Percentiles rank a stretch among this genome's conserved stretches.
Conservation (phyloP, 2,329 filamentous ascomycete genomes). For the Ophiostoma angusticollis region DNA sequence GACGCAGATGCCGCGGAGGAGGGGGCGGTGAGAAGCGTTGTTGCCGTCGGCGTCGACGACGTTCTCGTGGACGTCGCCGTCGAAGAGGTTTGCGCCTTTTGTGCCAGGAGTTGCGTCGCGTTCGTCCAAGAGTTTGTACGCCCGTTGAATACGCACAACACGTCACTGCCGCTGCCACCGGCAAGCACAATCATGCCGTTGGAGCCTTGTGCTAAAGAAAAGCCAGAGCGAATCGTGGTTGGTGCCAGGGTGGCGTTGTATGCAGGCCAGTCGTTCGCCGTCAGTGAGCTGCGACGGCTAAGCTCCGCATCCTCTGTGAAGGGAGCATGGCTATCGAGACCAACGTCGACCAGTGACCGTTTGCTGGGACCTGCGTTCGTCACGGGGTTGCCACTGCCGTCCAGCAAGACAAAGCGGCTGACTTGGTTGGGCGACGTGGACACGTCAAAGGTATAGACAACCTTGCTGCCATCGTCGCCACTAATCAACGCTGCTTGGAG, state of each 20-base stretch:
- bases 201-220: conserved; percentile 55
- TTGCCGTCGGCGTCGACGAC: conserved; percentile 13
- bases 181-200: conserved; percentile 61
- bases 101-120: conserved; percentile 48
- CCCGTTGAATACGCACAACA: conserved; percentile 66
- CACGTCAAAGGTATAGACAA: conserved; percentile 68
- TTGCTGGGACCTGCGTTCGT: conserved; percentile 18
- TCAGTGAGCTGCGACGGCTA: conserved; percentile 27
- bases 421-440: conserved; percentile 62
- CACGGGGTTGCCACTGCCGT: conserved; percentile 43
- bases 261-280: conserved; percentile 53
- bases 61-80: conserved; percentile 20
- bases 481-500: conserved; percentile 53
- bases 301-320: not conserved
- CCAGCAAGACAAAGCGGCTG: conserved; percentile 53
- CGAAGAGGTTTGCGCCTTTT: conserved; percentile 19
- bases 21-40: conserved; percentile 10
- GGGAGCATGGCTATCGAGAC: too few species aligned
- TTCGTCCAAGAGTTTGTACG: conserved; percentile 68
- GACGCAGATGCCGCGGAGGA: conserved; percentile 14
- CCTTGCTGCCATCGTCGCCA: conserved; percentile 64
- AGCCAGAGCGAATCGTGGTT: conserved; percentile 48
- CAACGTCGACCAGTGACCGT: conserved; percentile 5
- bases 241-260: conserved; percentile 71
- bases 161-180: conserved; percentile 53